Conservation (phyloP, 2,329 filamentous ascomycete genomes). For the Xylaria sp. region DNA sequence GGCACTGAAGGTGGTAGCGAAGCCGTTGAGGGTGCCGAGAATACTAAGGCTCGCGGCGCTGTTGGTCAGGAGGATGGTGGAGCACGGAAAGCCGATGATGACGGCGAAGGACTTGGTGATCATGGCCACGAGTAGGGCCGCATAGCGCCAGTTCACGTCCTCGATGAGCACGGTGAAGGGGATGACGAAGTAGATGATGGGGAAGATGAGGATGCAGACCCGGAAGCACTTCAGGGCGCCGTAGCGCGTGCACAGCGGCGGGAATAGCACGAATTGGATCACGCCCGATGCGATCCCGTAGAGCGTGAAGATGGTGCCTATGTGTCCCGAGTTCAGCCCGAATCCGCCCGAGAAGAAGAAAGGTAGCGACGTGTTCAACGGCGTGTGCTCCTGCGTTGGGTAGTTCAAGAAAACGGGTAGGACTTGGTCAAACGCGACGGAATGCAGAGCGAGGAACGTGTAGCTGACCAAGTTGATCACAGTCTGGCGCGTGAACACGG, state of each 20-base stretch:
- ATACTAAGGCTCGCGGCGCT: slow-evolving; percentile 79
- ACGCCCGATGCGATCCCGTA: slow-evolving; percentile 84
- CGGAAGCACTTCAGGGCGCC: slow-evolving; percentile 81
- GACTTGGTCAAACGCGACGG: slow-evolving; percentile 85
- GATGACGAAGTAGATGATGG: slow-evolving; percentile 80
- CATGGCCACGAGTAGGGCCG: slow-evolving; percentile 74
- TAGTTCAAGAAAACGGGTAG: slow-evolving; percentile 91
- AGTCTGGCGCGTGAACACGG: slow-evolving; percentile 78
- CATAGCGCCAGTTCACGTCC: slow-evolving; percentile 61
- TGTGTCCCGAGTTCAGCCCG: slow-evolving; percentile 75
- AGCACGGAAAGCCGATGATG: slow-evolving; percentile 90
- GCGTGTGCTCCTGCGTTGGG: slow-evolving; percentile 66
- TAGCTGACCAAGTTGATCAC: slow-evolving; percentile 81
- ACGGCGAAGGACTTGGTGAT: slow-evolving; percentile 77
- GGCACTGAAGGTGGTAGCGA: slow-evolving; percentile 85
- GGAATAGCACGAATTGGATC: slow-evolving; percentile 88
- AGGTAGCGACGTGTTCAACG: slow-evolving; percentile 71
- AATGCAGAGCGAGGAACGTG: slow-evolving; percentile 82
- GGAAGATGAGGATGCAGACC: slow-evolving; percentile 72
- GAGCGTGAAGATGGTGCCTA: slow-evolving; percentile 86
- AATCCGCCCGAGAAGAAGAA: slow-evolving; percentile 88
- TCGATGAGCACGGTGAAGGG: slow-evolving; percentile 80
- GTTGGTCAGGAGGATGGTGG: slow-evolving; percentile 91
- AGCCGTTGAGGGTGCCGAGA: slow-evolving; percentile 89
- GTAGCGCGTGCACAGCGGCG: slow-evolving; percentile 75